Conservation (phyloP, 768 basidiomycete species). For the button mushroom (Agaricus bisporus) region DNA sequence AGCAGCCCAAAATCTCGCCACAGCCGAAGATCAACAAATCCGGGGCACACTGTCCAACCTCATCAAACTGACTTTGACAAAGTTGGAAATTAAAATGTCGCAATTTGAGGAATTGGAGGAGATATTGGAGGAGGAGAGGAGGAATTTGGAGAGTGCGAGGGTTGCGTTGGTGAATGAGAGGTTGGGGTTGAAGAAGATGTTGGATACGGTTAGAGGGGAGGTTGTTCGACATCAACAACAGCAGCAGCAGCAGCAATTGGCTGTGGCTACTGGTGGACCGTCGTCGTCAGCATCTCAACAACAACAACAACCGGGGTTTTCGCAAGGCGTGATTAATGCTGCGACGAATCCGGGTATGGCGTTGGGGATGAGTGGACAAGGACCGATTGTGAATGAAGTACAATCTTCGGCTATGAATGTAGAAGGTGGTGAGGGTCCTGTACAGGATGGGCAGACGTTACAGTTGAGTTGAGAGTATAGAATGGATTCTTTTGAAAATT, state of each 20-base stretch:
- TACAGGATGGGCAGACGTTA: slow-evolving; percentile 48
- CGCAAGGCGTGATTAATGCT: slow-evolving; percentile 15
- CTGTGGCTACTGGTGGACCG: slow-evolving; percentile 28
- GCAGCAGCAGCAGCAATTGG: slow-evolving; percentile 1
- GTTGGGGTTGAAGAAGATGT: slow-evolving; percentile 58
- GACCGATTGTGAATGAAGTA: slow-evolving; percentile 50
- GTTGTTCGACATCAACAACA: slow-evolving; percentile 22
- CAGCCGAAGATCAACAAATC: slow-evolving; percentile 79
- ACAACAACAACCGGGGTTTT: slow-evolving; percentile 5
- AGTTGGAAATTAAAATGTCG: slow-evolving; percentile 91
- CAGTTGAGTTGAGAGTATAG: slow-evolving; percentile 32
- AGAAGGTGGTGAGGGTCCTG: slow-evolving; percentile 50
- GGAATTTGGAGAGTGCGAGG: slow-evolving; percentile 76
- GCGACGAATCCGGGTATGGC: slow-evolving; percentile 23
- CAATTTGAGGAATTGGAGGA: slow-evolving; percentile 95
- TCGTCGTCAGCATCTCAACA: neutral
- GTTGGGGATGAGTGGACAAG: slow-evolving; percentile 57
- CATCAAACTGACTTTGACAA: slow-evolving; percentile 78
- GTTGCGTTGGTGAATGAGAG: slow-evolving; percentile 79
- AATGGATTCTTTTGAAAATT: too few species aligned
- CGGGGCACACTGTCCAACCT: slow-evolving; percentile 72
- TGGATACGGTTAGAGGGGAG: slow-evolving; percentile 64
- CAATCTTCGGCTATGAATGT: slow-evolving; percentile 30
- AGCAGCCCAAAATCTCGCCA: slow-evolving; percentile 60
- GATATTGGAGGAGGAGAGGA: slow-evolving; percentile 84